Percentiles rank a stretch among this genome's conserved stretches.
These are phyloP conservation scores for Aspergillus conjunctus DNA, from an alignment of 495 filamentous ascomycete genomes.

Conservation along the genomic window DNA sequence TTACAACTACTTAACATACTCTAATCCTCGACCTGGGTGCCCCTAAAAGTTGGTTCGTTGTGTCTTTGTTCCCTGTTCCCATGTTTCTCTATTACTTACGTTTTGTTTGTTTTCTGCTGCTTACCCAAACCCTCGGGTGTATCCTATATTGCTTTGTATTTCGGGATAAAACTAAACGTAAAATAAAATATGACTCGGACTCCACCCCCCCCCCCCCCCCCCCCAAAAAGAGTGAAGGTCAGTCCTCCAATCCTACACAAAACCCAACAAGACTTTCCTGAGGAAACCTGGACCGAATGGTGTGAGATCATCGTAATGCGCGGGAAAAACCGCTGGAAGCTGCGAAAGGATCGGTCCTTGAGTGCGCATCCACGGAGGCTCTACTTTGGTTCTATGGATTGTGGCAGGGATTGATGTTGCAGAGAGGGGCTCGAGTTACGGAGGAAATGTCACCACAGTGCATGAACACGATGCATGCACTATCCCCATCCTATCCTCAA, in stretches of 20 bases:
- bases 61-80: no score
- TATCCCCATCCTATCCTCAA: constrained; percentile 4
- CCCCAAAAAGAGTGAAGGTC: background rate
- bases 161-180: no score
- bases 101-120: background rate
- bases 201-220: no score
- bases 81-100: no score
- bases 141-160: no score
- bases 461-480: constrained; percentile 8
- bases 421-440: constrained; percentile 1
- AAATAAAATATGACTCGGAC: no score
- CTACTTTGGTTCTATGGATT: background rate
- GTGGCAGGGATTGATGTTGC: background rate
- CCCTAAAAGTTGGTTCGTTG: no score
- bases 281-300: background rate
- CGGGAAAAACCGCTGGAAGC: constrained; percentile 19
- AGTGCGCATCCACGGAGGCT: background rate
- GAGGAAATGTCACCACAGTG: constrained; percentile 12
- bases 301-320: constrained; percentile 5
- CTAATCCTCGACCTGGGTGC: no score
- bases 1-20: no score
- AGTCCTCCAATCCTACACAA: background rate
- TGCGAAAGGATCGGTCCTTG: background rate
- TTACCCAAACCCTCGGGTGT: background rate
- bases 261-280: background rate